These are phyloP conservation scores for Trypanosoma scelopori DNA, from an alignment of 208 protist species.

Conservation along the genomic window DNA sequence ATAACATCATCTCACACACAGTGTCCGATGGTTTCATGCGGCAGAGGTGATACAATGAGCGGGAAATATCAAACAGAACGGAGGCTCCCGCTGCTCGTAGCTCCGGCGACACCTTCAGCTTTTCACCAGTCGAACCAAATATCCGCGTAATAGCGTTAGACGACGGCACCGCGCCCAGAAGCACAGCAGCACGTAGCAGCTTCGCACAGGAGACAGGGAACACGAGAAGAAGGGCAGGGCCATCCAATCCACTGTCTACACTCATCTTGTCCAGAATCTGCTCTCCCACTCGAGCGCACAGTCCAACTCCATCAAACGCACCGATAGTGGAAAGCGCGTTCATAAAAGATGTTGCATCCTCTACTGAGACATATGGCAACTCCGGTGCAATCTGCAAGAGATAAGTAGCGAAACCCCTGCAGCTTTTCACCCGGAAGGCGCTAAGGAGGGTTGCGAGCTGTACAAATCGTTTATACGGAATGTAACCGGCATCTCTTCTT, in stretches of 20 bases:
- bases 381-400: conserved; percentile 22
- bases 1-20: conserved; percentile 29
- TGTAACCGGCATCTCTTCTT: background rate
- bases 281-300: conserved; percentile 26
- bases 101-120: background rate
- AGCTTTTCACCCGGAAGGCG: conserved; percentile 56
- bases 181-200: conserved; percentile 56
- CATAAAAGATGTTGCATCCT: conserved; percentile 48
- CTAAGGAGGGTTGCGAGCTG: conserved; percentile 52
- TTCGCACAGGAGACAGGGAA: conserved; percentile 48
- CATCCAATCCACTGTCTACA: background rate
- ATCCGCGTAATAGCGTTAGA: conserved; percentile 29
- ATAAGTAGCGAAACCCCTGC: conserved; percentile 49
- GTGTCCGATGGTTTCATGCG: conserved; percentile 24
- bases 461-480: conserved; percentile 43
- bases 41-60: conserved; percentile 59
- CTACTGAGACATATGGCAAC: conserved; percentile 31
- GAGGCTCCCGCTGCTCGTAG: conserved; percentile 32
- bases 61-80: conserved; percentile 69
- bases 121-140: conserved; percentile 16
- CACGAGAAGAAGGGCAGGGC: conserved; percentile 14
- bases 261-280: conserved; percentile 23
- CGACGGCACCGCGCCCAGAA: conserved; percentile 55
- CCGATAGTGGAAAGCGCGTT: conserved; percentile 41
- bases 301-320: conserved; percentile 15